Base-by-base conservation (phyloP, 2,329 filamentous ascomycete species). In the Calonectria naviculata region DNA sequence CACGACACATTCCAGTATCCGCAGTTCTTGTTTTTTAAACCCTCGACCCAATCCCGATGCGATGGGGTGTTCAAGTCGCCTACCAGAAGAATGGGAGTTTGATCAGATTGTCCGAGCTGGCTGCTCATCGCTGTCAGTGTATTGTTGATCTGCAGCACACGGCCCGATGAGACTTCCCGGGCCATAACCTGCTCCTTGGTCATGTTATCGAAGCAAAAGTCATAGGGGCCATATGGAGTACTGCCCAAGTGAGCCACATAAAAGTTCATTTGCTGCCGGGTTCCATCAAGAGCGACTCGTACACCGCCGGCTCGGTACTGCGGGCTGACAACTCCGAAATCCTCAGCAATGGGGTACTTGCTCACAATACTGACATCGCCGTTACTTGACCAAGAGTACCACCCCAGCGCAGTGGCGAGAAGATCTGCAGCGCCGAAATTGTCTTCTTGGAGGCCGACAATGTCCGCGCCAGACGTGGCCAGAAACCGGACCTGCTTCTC, bases 51-150 rank as follows among this genome's bases (percentile, higher is more conserved):
- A 78, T 86, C 84, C 2, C 85, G 78, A 54, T 86, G 84, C 21
- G 84, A 86, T 0, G 84, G 84, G 1, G 84, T 83, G 72, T 85
- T 86, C 70, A 85, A 84, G 73, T 86, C 84, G 24, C 84, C 84
- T 0, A 81, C 76, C 1, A 86, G 65, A 34, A 86, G 68, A 0
- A 85, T 80, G 4, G 84, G 83, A 0, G 80, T 71, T 0, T 78
- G 74, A 28, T 82, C 78, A 0, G 82, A 75, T 28, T 81, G 71
- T 8, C 70, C 72, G 1, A 85, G 71, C 5, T 82, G 77, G 7
- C 64, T 67, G 41, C 78, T 63, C 80, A 85, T 85, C 4, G 74
- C 78, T 0, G 69, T 67, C 5, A 85, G 69, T 1, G 81, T 84
- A 19, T 81, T 78, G 60, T 73, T 74, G 68, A 85, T 84, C 69